Conservation (phyloP, 805 yeast genomes). For the Yamadazyma sp. region DNA sequence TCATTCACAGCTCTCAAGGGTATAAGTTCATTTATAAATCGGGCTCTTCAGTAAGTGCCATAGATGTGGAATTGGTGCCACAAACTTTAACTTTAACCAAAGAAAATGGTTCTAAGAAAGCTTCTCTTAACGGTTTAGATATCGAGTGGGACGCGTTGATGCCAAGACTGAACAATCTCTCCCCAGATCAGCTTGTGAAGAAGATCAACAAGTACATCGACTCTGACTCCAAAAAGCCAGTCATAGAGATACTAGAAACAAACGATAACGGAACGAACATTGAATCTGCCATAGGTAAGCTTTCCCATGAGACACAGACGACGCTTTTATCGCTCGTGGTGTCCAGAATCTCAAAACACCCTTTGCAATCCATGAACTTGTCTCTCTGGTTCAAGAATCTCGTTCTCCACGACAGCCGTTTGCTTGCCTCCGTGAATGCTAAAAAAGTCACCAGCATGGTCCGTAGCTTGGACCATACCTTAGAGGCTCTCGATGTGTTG, state of each 20-base stretch:
- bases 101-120: neutral
- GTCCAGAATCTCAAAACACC: conserved; percentile 26
- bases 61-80: neutral
- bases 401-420: conserved; percentile 54
- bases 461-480: conserved; percentile 53
- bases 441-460: conserved; percentile 47
- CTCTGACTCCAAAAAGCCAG: conserved; percentile 8
- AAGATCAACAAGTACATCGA: conserved; percentile 13
- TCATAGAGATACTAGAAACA: conserved; percentile 26
- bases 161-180: conserved; percentile 10
- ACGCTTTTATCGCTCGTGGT: conserved; percentile 30
- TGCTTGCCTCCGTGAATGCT: conserved; percentile 20
- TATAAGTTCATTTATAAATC: conserved; percentile 9
- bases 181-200: conserved; percentile 11
- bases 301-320: conserved; percentile 25
- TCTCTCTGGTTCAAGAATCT: conserved; percentile 81
- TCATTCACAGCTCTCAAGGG: neutral
- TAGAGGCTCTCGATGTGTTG: conserved; percentile 61
- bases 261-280: conserved; percentile 32
- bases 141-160: conserved; percentile 19
- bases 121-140: neutral
- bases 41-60: conserved; percentile 6
- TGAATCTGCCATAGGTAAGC: conserved; percentile 38
- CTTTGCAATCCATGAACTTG: conserved; percentile 26
- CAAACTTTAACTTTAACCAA: conserved; percentile 1